phyloP scores from a whole-genome alignment of 495 filamentous ascomycete species.

The Aspergillus ellipticus region DNA sequence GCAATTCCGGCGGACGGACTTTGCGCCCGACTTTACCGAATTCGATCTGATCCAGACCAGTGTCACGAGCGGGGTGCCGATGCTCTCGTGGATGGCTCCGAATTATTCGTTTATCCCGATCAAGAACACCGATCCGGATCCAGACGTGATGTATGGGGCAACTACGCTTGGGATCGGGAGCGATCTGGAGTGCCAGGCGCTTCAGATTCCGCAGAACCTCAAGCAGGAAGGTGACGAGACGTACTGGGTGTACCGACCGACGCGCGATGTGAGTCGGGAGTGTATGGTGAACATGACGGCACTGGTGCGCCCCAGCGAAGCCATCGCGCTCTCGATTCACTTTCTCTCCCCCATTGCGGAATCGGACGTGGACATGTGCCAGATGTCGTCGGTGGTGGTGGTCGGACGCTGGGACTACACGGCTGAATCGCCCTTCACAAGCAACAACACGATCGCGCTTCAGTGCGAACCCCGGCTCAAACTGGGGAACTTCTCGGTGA shows the following conservation, averaged over 20 bases:
- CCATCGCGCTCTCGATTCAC: conserved; percentile 34
- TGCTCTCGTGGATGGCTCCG: conserved; percentile 36
- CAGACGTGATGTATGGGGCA: conserved; percentile 28
- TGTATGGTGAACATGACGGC: conserved; percentile 30
- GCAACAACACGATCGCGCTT: conserved; percentile 35
- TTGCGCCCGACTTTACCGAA: conserved; percentile 38
- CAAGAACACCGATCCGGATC: conserved; percentile 19
- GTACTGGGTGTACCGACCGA: conserved; percentile 32
- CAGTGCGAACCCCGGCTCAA: conserved; percentile 32
- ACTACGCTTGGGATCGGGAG: conserved; percentile 33
- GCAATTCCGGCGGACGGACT: conserved; percentile 30
- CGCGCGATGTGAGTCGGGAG: conserved; percentile 21
- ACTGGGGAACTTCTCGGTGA: conserved; percentile 26
- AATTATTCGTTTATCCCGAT: conserved; percentile 37
- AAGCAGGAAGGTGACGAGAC: conserved; percentile 9
- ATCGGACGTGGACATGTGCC: conserved; percentile 27
- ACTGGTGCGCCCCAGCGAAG: conserved; percentile 20
- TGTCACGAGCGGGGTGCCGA: conserved; percentile 35
- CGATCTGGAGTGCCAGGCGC: conserved; percentile 24
- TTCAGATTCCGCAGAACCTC: conserved; percentile 19
- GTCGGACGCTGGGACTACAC: conserved; percentile 40
- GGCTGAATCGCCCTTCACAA: conserved; percentile 20
- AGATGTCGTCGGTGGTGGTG: conserved; percentile 35
- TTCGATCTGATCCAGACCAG: conserved; percentile 42
- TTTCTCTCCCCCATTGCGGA: conserved; percentile 30